Percentiles rank a stretch among this genome's conserved stretches.
Conservation (phyloP, 177 flowering plant genomes). For the Telopea speciosissima region DNA sequence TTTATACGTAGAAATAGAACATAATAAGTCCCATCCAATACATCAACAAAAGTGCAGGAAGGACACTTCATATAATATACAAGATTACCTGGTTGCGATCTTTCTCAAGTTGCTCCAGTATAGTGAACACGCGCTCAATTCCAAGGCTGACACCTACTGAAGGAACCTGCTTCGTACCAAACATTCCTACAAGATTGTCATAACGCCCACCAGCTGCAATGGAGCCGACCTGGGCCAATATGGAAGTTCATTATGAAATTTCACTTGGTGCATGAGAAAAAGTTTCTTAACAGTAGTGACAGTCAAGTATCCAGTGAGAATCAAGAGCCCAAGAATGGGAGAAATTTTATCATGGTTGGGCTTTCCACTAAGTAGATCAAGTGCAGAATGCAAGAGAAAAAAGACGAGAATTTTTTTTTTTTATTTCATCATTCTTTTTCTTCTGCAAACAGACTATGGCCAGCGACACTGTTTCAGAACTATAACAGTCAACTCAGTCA, state of each 20-base stretch:
- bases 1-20: too few relatives aligned
- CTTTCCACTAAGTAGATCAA: not conserved
- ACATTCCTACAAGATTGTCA: constrained; percentile 88
- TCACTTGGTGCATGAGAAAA: not conserved
- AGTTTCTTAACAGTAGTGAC: not conserved
- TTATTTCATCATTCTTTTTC: not conserved
- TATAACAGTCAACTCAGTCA: too few relatives aligned
- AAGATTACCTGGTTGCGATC: constrained; percentile 46
- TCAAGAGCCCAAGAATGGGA: not conserved
- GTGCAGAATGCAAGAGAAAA: not conserved
- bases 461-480: too few relatives aligned
- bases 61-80: not conserved
- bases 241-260: not conserved
- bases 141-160: constrained; percentile 96
- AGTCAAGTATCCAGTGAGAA: not conserved
- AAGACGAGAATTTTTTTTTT: too few relatives aligned
- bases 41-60: too few relatives aligned
- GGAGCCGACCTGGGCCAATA: constrained; percentile 68
- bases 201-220: constrained; percentile 99
- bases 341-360: not conserved
- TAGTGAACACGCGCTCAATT: constrained; percentile 81
- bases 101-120: constrained; percentile 73
- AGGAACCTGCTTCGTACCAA: constrained; percentile 77
- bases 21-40: too few relatives aligned
- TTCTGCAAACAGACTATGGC: not conserved